phyloP scores from a whole-genome alignment of 2,329 filamentous ascomycete species.

The Kalaharituber pfeilii region DNA sequence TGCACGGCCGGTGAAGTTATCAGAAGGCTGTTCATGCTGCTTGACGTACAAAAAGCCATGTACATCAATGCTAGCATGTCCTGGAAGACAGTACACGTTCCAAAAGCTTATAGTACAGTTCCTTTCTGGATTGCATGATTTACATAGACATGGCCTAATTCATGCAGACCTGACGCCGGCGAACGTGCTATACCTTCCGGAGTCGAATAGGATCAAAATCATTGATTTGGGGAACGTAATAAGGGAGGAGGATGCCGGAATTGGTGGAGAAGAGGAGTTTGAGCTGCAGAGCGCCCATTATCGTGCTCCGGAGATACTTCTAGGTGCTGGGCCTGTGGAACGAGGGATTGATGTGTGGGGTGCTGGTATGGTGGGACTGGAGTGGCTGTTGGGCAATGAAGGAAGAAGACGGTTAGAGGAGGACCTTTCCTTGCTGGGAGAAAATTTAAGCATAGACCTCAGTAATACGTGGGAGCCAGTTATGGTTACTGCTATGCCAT shows the following conservation, averaged over 20 bases:
- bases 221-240: conserved; percentile 19
- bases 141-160: conserved; percentile 16
- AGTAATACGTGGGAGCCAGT: not conserved
- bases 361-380: conserved; percentile 14
- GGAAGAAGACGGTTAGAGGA: not conserved
- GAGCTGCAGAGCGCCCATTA: conserved; percentile 15
- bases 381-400: conserved; percentile 8
- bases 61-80: conserved; percentile 9
- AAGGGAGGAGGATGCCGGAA: conserved; percentile 6
- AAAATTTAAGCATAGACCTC: not conserved
- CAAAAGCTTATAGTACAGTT: conserved; percentile 15
- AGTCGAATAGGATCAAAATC: conserved; percentile 10
- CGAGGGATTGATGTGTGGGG: conserved; percentile 18
- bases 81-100: conserved; percentile 9
- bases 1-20: conserved; percentile 9
- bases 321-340: conserved; percentile 12
- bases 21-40: conserved; percentile 1
- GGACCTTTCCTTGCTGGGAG: not conserved
- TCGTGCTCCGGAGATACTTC: conserved; percentile 17
- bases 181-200: conserved; percentile 12
- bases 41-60: conserved; percentile 3
- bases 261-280: conserved; percentile 12
- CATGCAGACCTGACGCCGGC: conserved; percentile 17
- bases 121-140: conserved; percentile 9
- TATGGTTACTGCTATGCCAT: not conserved